Conservation (phyloP, 1,139 yeast genomes). For the Yamadazyma pseudoaaseri region DNA sequence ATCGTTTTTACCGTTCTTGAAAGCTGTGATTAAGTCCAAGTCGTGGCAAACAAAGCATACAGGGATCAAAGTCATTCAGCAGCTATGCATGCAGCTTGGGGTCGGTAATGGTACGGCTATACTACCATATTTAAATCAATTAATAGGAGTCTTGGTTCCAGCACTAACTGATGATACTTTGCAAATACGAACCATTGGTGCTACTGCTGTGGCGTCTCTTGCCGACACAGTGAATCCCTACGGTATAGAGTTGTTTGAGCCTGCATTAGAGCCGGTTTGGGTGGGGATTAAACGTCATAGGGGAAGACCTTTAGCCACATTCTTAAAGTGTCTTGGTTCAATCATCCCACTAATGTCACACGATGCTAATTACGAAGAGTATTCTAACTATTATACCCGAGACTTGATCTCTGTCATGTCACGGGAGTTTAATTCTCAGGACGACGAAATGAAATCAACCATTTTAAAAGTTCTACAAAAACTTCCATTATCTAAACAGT, state of each 20-base stretch:
- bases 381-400: constrained; percentile 73
- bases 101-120: constrained; percentile 56
- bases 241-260: constrained; percentile 86
- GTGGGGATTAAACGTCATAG: constrained; percentile 72
- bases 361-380: constrained; percentile 55
- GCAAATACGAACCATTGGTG: constrained; percentile 68
- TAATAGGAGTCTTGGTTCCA: constrained; percentile 60
- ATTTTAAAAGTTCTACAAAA: constrained; percentile 46
- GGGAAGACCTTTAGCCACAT: constrained; percentile 76
- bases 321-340: constrained; percentile 74
- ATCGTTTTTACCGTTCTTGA: constrained; percentile 71
- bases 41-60: constrained; percentile 88
- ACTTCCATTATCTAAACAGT: constrained; percentile 31
- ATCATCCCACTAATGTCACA: constrained; percentile 81
- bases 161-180: constrained; percentile 71
- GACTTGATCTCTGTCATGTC: constrained; percentile 68
- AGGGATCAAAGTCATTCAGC: constrained; percentile 77
- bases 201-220: constrained; percentile 66
- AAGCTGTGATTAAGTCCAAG: constrained; percentile 77
- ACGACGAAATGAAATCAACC: constrained; percentile 83
- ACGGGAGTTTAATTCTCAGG: constrained; percentile 78
- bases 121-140: constrained; percentile 66
- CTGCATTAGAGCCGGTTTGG: constrained; percentile 73
- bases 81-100: constrained; percentile 68
- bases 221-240: constrained; percentile 90